phyloP scores from a whole-genome alignment of 805 yeast species.

The Candida hungchunana region DNA sequence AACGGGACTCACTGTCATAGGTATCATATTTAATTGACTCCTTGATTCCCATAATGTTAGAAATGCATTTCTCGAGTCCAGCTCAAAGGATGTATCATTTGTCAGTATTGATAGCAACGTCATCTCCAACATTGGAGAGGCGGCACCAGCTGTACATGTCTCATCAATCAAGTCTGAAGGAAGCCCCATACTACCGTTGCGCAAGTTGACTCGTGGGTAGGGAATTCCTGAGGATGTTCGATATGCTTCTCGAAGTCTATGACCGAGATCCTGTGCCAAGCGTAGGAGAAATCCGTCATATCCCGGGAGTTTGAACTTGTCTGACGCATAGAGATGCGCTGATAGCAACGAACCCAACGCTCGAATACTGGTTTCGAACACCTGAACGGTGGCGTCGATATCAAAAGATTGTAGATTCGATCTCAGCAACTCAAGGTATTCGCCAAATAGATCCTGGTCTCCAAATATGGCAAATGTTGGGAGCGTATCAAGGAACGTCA shows the following conservation, averaged over 20 bases:
- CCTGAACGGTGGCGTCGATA: conserved; percentile 68
- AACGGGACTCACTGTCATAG: conserved; percentile 69
- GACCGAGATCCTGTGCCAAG: conserved; percentile 74
- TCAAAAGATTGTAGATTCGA: conserved; percentile 6
- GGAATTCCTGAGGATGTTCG: conserved; percentile 65
- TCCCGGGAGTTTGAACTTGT: conserved; percentile 29
- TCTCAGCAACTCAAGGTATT: conserved; percentile 35
- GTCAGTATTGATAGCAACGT: conserved; percentile 71
- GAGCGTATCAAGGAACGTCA: conserved; percentile 73
- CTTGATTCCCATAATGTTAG: conserved; percentile 67
- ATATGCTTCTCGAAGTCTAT: conserved; percentile 65
- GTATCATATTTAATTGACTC: conserved; percentile 58
- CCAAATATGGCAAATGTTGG: conserved; percentile 76
- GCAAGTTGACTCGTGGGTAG: conserved; percentile 71
- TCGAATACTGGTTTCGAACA: conserved; percentile 82
- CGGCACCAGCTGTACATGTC: conserved; percentile 86
- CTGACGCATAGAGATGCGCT: conserved; percentile 63
- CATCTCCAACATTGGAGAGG: conserved; percentile 78
- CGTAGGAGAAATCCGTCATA: conserved; percentile 72
- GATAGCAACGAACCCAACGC: conserved; percentile 79
- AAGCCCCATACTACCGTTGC: conserved; percentile 42
- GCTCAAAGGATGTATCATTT: conserved; percentile 67
- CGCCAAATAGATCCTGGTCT: conserved; percentile 51
- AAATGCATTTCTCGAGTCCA: conserved; percentile 56
- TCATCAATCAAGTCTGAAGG: conserved; percentile 48